phyloP scores from a whole-genome alignment of 768 basidiomycete species.

The Mrakia hoshinonis region DNA sequence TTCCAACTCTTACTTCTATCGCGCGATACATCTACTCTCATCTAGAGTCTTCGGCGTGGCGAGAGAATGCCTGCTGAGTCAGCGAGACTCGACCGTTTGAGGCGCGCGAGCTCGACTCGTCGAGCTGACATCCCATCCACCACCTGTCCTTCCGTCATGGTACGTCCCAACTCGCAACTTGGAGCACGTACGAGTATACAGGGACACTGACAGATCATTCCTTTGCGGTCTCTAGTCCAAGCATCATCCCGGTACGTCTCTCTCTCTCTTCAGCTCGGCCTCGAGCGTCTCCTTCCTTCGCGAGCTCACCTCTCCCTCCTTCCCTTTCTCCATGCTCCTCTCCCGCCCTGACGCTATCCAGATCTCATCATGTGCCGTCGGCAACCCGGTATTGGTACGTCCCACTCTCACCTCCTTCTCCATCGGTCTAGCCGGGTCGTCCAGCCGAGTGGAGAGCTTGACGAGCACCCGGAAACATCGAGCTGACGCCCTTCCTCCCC shows the following conservation, averaged over 20 bases:
- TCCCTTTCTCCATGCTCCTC: background rate
- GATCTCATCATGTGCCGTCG: conserved; percentile 98
- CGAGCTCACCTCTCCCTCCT: background rate
- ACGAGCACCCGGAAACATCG: background rate
- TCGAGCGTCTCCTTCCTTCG: background rate
- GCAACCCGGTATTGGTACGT: conserved; percentile 88
- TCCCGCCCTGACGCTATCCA: conserved; percentile 36
- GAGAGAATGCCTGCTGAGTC: background rate
- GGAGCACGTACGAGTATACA: too few relatives aligned
- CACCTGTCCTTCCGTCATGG: background rate
- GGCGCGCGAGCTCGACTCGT: background rate
- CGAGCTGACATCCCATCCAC: background rate
- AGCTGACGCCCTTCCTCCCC: conserved; percentile 20
- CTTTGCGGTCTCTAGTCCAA: conserved; percentile 53
- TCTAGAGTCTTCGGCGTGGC: too few relatives aligned
- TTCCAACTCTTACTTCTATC: too few relatives aligned
- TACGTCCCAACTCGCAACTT: too few relatives aligned
- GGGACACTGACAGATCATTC: too few relatives aligned
- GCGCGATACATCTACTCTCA: too few relatives aligned
- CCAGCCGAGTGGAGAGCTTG: background rate
- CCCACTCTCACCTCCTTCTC: background rate
- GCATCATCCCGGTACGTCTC: conserved; percentile 68
- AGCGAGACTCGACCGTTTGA: background rate
- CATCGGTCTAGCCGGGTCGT: background rate
- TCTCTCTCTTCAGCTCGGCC: conserved; percentile 20